These are phyloP conservation scores for Xylaria curta DNA, from an alignment of 495 filamentous ascomycete species.

Conservation along the genomic window DNA sequence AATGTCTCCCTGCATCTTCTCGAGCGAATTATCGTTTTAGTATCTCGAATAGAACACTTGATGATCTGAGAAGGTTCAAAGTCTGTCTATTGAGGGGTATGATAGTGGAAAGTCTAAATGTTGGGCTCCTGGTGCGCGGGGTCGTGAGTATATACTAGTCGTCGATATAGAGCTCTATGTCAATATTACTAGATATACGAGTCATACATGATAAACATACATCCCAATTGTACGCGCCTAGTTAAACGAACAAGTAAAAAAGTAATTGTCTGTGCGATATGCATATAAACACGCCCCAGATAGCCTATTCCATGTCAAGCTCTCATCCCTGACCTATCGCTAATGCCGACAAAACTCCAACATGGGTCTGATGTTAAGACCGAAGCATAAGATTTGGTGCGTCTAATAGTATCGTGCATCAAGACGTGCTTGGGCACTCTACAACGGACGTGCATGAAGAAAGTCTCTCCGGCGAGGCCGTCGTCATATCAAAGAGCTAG, in stretches of 20 bases:
- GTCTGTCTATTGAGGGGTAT: not conserved
- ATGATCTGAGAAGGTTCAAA: not conserved
- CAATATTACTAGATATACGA: not conserved
- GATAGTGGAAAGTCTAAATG: slow-evolving; percentile 7
- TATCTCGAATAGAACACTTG: not conserved
- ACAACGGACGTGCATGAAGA: not conserved
- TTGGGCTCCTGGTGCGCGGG: slow-evolving; percentile 1
- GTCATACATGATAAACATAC: slow-evolving; percentile 1
- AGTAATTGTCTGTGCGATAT: not conserved
- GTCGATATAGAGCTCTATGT: not conserved
- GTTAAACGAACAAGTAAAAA: slow-evolving; percentile 1
- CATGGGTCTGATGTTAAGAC: not conserved
- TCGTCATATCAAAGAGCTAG: not conserved
- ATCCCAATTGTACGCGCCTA: not conserved
- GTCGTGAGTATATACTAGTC: not conserved
- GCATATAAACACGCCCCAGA: not conserved
- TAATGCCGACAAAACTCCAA: not conserved
- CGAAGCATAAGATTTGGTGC: not conserved
- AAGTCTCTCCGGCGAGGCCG: not conserved
- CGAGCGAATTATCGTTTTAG: not conserved
- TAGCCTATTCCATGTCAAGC: not conserved
- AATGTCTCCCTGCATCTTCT: slow-evolving; percentile 34
- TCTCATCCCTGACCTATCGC: not conserved
- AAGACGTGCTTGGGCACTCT: not conserved
- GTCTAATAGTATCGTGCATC: not conserved